Percentiles rank a stretch among this genome's conserved stretches.
Evolutionary conservation across 1,139 yeast genomes (phyloP).

Genomic region (Candida albicans): DNA sequence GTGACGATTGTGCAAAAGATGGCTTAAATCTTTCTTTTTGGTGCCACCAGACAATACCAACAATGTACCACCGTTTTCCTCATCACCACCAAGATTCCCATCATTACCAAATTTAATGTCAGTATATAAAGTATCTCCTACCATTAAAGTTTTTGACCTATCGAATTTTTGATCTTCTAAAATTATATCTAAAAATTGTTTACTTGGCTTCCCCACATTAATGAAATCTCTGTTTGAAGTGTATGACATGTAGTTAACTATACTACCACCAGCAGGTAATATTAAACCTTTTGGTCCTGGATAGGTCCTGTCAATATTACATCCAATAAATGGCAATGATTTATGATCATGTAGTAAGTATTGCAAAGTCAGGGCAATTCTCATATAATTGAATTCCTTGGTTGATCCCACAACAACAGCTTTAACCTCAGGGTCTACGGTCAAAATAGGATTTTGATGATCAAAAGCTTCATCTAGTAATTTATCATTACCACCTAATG

Average conservation of each 20-base stretch:
- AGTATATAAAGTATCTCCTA: constrained; percentile 46
- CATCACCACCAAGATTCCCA: constrained; percentile 30
- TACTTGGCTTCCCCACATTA: constrained; percentile 43
- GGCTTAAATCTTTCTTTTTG: constrained; percentile 24
- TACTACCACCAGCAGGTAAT: constrained; percentile 46
- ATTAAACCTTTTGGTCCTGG: constrained; percentile 41
- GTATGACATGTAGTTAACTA: constrained; percentile 40
- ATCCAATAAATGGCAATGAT: constrained; percentile 38
- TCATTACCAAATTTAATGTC: constrained; percentile 47
- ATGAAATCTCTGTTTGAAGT: constrained; percentile 34
- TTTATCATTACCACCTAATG: constrained; percentile 71
- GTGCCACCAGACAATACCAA: constrained; percentile 43
- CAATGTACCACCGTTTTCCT: constrained; percentile 25
- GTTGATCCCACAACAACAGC: constrained; percentile 47
- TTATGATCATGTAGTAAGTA: constrained; percentile 36
- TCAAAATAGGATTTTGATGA: constrained; percentile 31
- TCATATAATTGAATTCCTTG: constrained; percentile 37
- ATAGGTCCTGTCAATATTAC: constrained; percentile 42
- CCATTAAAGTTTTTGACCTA: constrained; percentile 33
- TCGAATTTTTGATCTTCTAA: constrained; percentile 29
- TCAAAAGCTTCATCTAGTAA: constrained; percentile 32
- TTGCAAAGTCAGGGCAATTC: constrained; percentile 41
- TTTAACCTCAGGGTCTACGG: constrained; percentile 39
- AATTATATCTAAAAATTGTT: constrained; percentile 31
- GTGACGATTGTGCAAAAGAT: constrained; percentile 14